Percentiles rank a stretch among this genome's conserved stretches.
phyloP scores from a whole-genome alignment of 2,329 filamentous ascomycete genomes.

The Cercospora citrullina region DNA sequence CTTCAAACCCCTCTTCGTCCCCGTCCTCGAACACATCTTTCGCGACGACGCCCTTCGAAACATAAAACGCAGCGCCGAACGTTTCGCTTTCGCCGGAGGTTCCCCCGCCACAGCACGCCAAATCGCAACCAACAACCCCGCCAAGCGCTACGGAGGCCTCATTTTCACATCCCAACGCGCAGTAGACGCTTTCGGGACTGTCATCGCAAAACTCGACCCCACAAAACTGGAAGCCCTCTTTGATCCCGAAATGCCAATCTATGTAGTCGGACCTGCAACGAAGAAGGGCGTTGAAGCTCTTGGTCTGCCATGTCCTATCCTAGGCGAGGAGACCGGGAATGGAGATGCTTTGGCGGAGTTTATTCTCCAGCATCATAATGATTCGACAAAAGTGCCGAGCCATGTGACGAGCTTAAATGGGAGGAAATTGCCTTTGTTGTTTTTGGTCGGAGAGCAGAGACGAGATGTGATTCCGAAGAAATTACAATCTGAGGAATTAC shows the following conservation, averaged over 20 bases:
- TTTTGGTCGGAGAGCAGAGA: conserved; percentile 85
- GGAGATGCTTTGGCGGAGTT: conserved; percentile 75
- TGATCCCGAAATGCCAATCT: conserved; percentile 60
- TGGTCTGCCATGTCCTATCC: conserved; percentile 57
- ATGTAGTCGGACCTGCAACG: conserved; percentile 79
- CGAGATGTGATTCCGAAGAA: conserved; percentile 86
- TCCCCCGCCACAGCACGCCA: conserved; percentile 32
- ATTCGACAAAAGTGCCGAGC: conserved; percentile 28
- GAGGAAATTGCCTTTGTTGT: conserved; percentile 67
- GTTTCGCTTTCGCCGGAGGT: conserved; percentile 42
- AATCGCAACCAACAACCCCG: conserved; percentile 37
- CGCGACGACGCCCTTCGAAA: conserved; percentile 58
- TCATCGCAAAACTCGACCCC: conserved; percentile 56
- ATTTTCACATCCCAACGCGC: conserved; percentile 83
- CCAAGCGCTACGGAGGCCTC: conserved; percentile 66
- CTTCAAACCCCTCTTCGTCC: conserved; percentile 70
- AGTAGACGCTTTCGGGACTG: conserved; percentile 71
- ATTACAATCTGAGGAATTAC: conserved; percentile 61
- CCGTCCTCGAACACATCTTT: conserved; percentile 72
- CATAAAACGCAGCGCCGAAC: conserved; percentile 55
- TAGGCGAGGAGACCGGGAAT: conserved; percentile 80
- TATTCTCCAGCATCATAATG: conserved; percentile 76
- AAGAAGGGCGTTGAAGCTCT: conserved; percentile 67
- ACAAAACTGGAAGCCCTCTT: conserved; percentile 41
- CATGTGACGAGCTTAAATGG: conserved; percentile 35